These are phyloP conservation scores for Diaporthe velutina DNA, from an alignment of 2,329 filamentous ascomycete genomes.

Conservation along the genomic window DNA sequence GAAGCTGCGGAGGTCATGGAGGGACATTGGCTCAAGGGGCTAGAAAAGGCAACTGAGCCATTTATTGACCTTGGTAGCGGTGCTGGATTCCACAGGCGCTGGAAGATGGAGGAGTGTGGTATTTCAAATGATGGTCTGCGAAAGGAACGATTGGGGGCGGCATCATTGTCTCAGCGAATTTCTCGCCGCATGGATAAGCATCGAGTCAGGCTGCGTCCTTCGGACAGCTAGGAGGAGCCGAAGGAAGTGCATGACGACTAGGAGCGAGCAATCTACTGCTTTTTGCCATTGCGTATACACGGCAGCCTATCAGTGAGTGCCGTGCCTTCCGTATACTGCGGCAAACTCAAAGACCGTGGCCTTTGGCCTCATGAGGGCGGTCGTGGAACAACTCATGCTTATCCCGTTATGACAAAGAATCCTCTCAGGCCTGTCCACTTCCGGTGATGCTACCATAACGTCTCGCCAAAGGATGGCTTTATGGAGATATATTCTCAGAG, in stretches of 20 bases:
- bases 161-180: background rate
- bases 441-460: too few species aligned
- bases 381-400: background rate
- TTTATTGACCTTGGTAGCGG: background rate
- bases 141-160: background rate
- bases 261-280: background rate
- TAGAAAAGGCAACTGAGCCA: background rate
- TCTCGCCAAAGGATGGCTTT: too few species aligned
- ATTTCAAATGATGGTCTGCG: constrained; percentile 6
- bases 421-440: background rate
- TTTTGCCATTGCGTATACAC: background rate
- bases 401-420: background rate
- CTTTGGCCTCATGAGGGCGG: background rate
- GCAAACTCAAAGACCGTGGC: background rate
- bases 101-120: constrained; percentile 14
- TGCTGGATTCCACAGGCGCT: background rate
- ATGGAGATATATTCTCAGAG: background rate
- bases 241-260: background rate
- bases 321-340: background rate
- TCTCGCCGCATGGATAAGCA: background rate
- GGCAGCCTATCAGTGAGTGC: background rate
- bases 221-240: background rate
- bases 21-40: background rate
- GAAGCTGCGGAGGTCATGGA: background rate
- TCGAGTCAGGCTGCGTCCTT: background rate